Base-by-base conservation (phyloP, 2,329 filamentous ascomycete species). In the Seiridium cupressi region DNA sequence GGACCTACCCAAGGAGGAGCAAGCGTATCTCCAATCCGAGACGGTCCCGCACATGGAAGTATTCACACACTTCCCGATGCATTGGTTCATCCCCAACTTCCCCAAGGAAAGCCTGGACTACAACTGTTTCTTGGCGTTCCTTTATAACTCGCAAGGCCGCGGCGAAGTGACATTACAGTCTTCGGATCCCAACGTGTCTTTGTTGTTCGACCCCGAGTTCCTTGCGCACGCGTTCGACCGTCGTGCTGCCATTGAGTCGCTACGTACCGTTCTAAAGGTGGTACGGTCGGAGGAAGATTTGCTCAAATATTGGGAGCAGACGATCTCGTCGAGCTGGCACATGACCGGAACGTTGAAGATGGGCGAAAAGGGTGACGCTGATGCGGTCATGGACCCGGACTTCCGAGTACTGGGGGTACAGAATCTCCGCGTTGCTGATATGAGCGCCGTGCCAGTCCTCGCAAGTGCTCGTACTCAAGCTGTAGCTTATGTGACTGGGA, bases 1-100 rank as follows among this genome's bases (percentile, higher is more conserved):
- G 46, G 77, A 70, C 1, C 73, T 89, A 0, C 78, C 83, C 0
- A 58, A 63, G 0, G 59, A 73, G 0, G 73, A 78, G 8, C 77
- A 82, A 64, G 68, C 72, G 0, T 81, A 77, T 61, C 68, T 89
- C 1, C 69, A 67, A 48, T 74, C 75, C 26, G 74, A 78, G 11
- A 84, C 81, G 0, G 76, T 88, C 2, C 86, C 87, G 0, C 78
- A 83, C 53, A 87, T 79, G 63, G 86, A 89, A 64, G 68, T 88
- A 13, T 59, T 80, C 7, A 79, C 75, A 1, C 79, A 82, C 60
- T 74, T 79, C 60, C 76, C 77, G 0, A 63, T 78, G 3, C 80
- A 81, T 62, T 76, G 68, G 66, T 72, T 76, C 57, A 59, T 77
- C 0, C 81, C 81, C 0, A 67, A 71, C 1, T 74, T 79, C 42